Percentiles rank a stretch among this genome's conserved stretches.
phyloP scores from a whole-genome alignment of 2,329 filamentous ascomycete genomes.

The Aspergillus neoniger region DNA sequence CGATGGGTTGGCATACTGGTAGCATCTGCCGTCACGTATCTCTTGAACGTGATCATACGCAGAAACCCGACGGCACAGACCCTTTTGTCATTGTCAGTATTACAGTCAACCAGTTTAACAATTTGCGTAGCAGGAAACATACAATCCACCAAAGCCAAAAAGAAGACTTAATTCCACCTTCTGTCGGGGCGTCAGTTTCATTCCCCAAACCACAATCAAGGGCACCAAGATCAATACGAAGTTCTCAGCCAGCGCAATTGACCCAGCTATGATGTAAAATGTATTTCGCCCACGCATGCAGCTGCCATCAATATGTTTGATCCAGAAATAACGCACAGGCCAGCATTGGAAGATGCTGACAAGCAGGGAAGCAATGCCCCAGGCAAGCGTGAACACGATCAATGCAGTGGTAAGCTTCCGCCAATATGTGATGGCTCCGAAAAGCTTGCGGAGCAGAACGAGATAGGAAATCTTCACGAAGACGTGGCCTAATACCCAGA shows the following conservation, averaged over 20 bases:
- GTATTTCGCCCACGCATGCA: not conserved
- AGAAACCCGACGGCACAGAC: constrained; percentile 9
- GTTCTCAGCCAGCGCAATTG: constrained; percentile 8
- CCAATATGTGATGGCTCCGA: not conserved
- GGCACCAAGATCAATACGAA: constrained; percentile 8
- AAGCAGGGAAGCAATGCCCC: constrained; percentile 6
- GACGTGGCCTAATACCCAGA: constrained; percentile 5
- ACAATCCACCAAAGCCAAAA: constrained; percentile 10
- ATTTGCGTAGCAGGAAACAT: not conserved
- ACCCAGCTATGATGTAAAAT: constrained; percentile 4
- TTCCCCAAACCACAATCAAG: constrained; percentile 4
- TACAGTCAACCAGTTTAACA: not conserved
- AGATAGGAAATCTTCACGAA: constrained; percentile 13
- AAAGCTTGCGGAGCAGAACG: constrained; percentile 5
- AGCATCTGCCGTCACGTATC: not conserved
- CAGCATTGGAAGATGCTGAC: constrained; percentile 11
- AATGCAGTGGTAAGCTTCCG: not conserved
- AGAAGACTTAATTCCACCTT: constrained; percentile 7
- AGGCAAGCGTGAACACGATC: constrained; percentile 8
- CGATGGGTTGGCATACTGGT: not conserved
- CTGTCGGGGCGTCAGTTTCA: constrained; percentile 3
- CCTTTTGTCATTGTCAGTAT: not conserved
- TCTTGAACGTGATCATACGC: constrained; percentile 8
- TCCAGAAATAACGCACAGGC: constrained; percentile 7
- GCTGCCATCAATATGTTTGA: not conserved